Evolutionary conservation across 768 basidiomycete species (phyloP).

Genomic region (Strobilomyces echinocephalus): DNA sequence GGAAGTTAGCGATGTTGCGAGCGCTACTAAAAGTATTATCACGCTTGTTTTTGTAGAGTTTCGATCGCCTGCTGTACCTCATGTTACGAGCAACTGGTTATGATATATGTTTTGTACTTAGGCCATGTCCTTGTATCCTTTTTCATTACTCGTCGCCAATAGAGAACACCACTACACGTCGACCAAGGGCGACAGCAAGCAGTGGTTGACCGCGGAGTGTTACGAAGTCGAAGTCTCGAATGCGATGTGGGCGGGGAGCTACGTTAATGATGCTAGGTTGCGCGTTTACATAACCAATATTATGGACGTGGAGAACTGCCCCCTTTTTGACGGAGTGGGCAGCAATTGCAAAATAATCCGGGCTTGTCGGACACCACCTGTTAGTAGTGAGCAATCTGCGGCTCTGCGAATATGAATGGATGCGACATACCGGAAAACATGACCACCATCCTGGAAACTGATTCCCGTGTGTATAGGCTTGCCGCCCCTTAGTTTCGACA

Average conservation of each 20-base stretch:
- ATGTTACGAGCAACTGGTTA: conserved; percentile 15
- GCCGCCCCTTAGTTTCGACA: conserved; percentile 66
- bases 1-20: conserved; percentile 12
- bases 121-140: conserved; percentile 8
- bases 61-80: neutral
- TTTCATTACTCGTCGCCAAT: conserved; percentile 52
- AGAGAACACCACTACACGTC: conserved; percentile 53
- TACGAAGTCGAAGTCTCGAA: conserved; percentile 77
- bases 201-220: conserved; percentile 54
- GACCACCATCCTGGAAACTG: conserved; percentile 63
- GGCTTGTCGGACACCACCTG: conserved; percentile 75
- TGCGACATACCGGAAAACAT: conserved; percentile 54
- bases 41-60: conserved; percentile 4
- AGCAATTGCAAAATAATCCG: conserved; percentile 76
- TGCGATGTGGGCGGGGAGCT: conserved; percentile 55
- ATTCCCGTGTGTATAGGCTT: conserved; percentile 60
- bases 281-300: conserved; percentile 57
- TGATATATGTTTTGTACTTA: conserved; percentile 20
- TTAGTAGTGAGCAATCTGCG: neutral
- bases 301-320: conserved; percentile 67
- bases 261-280: conserved; percentile 58
- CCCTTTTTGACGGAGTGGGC: conserved; percentile 54
- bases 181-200: conserved; percentile 64
- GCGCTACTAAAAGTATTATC: neutral
- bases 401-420: conserved; percentile 1